Base-by-base conservation (phyloP, 1,139 yeast species). In the Kurtzmaniella natalensis region DNA sequence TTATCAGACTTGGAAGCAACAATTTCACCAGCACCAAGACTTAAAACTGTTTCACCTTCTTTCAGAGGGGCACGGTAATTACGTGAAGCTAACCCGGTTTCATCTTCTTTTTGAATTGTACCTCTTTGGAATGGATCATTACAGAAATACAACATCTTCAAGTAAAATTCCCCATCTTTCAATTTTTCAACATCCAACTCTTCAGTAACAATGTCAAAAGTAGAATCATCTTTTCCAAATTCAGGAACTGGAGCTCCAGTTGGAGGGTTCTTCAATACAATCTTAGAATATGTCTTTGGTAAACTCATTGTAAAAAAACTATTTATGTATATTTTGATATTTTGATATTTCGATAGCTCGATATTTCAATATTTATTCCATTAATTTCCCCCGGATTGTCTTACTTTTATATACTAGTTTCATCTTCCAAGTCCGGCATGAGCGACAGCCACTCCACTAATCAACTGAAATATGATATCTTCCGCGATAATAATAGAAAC, bases 71-170 rank as follows among this genome's bases (percentile, higher is more conserved):
- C 40, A 22, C 39, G 31, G 45, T 57, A 57, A 27, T 37, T 34
- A 42, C 59, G 50, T 5, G 50, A 37, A 32, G 46, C 45, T 19
- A 34, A 34, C 31, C 43, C 46, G 7, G 7, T 11, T 15, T 33
- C 33, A n/a, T 13, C 27, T 10, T 10, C n/a, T 28, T 50, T 47
- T 19, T 46, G 44, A 29, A 57, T 52, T 56, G 57, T 55, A 10
- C 41, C 41, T 46, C 61, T 48, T 40, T 57, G 61, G 13, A 60
- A 42, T 10, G 62, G 62, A 37, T 57, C 62, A 36, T 57, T 56
- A 32, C 60, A 55, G 28, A 57, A 38, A 34, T 47, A 48, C 30
- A 51, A 34, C 2, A 42, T 21, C 43, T 50, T 54, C 35, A 53
- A 42, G 10, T 45, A 37, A 16, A 54, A 33, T 23, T 52, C 43